Evolutionary conservation across 805 yeast genomes (phyloP).

Genomic region (Wickerhamomyces mucosus): DNA sequence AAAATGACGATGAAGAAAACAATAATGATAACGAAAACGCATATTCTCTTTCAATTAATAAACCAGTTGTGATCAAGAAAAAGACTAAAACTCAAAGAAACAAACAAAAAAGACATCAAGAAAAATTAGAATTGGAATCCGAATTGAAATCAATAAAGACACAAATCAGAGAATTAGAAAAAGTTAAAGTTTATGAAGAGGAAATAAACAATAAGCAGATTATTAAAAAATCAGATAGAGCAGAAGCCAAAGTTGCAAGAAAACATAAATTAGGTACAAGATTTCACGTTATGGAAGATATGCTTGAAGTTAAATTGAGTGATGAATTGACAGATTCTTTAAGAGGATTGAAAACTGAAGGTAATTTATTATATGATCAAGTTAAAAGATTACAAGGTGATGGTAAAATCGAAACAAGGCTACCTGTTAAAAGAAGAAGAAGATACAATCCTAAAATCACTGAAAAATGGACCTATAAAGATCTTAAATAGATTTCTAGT

Average conservation of each 20-base stretch:
- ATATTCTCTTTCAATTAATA: slow-evolving; percentile 56
- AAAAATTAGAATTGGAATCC: slow-evolving; percentile 42
- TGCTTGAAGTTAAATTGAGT: slow-evolving; percentile 69
- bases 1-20: slow-evolving; percentile 25
- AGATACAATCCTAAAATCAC: slow-evolving; percentile 68
- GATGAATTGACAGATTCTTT: slow-evolving; percentile 84
- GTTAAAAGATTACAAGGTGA: slow-evolving; percentile 73
- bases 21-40: slow-evolving; percentile 28
- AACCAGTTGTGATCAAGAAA: slow-evolving; percentile 55
- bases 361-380: slow-evolving; percentile 73
- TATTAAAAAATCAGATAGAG: slow-evolving; percentile 20
- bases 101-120: slow-evolving; percentile 52
- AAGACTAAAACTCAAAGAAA: slow-evolving; percentile 78
- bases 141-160: slow-evolving; percentile 51
- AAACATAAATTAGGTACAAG: slow-evolving; percentile 35
- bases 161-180: slow-evolving; percentile 50
- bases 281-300: slow-evolving; percentile 35
- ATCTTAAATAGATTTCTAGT: slow-evolving; percentile 58
- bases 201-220: slow-evolving; percentile 16
- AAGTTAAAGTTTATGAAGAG: slow-evolving; percentile 28
- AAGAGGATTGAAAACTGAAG: slow-evolving; percentile 83
- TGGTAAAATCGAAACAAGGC: slow-evolving; percentile 82
- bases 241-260: slow-evolving; percentile 12
- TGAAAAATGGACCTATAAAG: slow-evolving; percentile 91
- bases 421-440: slow-evolving; percentile 51